Evolutionary conservation across 306 rosid genomes (phyloP).

Genomic region (Sphenostylis stenocarpa): DNA sequence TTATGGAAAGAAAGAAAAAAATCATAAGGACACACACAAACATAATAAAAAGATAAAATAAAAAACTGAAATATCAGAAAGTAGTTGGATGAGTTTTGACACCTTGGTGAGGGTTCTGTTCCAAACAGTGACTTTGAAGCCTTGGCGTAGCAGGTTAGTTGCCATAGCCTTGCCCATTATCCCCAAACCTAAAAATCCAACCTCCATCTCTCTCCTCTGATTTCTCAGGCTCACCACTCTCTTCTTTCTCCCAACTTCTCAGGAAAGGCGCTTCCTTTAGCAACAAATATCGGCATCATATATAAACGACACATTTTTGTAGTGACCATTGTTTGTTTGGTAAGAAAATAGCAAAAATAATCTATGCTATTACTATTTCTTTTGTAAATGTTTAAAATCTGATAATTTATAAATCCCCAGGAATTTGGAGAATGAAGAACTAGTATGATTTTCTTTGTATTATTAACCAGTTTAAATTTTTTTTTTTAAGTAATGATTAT

Average conservation of each 20-base stretch:
- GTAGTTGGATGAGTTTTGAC: not conserved
- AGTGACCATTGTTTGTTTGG: not conserved
- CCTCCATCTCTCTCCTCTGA: conserved; percentile 49
- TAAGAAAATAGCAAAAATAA: not conserved
- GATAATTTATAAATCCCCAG: not conserved
- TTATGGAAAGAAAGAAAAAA: not conserved
- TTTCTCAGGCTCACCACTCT: not conserved
- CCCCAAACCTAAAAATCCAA: conserved; percentile 85
- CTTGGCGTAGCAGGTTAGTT: conserved; percentile 59
- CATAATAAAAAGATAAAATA: not conserved
- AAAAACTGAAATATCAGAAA: not conserved
- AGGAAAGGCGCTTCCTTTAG: not conserved
- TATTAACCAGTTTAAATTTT: not conserved
- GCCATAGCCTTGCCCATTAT: conserved; percentile 91
- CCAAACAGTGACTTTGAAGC: conserved; percentile 85
- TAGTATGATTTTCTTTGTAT: not conserved
- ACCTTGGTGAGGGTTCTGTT: conserved; percentile 88
- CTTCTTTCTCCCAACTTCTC: not conserved
- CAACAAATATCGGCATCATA: not conserved
- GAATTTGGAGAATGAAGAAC: not conserved
- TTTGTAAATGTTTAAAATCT: not conserved
- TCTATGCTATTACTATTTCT: not conserved
- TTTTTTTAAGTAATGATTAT: not conserved
- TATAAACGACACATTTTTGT: not conserved
- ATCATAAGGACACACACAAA: not conserved